Percentiles rank a stretch among this genome's conserved stretches.
Conservation (phyloP, 306 rosid species). For the Purshia tridentata region DNA sequence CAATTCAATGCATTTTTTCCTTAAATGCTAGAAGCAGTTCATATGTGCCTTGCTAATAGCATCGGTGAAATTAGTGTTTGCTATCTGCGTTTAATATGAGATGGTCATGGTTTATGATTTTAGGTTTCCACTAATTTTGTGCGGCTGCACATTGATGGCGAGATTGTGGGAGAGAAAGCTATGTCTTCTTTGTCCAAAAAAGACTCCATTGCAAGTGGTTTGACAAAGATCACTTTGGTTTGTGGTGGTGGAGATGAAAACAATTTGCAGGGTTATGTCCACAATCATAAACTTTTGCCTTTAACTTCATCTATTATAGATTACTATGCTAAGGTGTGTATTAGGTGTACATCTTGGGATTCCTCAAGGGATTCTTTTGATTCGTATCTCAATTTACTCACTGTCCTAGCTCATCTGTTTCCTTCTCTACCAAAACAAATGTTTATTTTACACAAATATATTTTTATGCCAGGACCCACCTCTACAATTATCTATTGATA, state of each 20-base stretch:
- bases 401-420: background rate
- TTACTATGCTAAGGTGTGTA: conserved; percentile 53
- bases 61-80: background rate
- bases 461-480: conserved; percentile 70
- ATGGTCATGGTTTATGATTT: conserved; percentile 25
- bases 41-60: background rate
- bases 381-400: background rate
- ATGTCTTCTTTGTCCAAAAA: conserved; percentile 35
- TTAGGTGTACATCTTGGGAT: conserved; percentile 23
- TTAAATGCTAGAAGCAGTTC: background rate
- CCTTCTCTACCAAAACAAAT: conserved; percentile 1
- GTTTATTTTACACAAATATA: conserved; percentile 26
- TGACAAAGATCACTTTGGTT: conserved; percentile 50
- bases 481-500: conserved; percentile 72
- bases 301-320: conserved; percentile 46
- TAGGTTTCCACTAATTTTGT: conserved; percentile 61
- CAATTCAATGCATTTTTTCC: background rate
- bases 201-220: conserved; percentile 36
- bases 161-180: conserved; percentile 49
- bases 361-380: conserved; percentile 6
- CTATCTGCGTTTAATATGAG: background rate
- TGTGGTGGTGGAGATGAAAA: conserved; percentile 50
- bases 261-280: conserved; percentile 58
- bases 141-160: conserved; percentile 73
- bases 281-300: conserved; percentile 53